These are phyloP conservation scores for Polygonum maritimum DNA, from an alignment of 148 eudicot genomes.

Conservation along the genomic window DNA sequence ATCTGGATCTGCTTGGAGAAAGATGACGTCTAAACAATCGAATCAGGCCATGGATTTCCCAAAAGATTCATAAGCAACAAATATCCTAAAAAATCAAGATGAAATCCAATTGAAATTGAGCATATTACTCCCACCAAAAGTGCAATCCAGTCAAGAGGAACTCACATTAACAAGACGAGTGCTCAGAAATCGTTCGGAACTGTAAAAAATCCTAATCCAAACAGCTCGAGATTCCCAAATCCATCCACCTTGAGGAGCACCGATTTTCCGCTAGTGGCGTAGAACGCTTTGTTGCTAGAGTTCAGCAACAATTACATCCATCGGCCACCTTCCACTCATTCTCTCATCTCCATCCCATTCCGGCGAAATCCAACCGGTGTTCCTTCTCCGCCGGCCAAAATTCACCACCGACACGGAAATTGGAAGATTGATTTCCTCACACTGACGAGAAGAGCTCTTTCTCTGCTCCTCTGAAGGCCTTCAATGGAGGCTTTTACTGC, in stretches of 20 bases:
- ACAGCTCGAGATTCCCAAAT: conserved; percentile 78
- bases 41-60: neutral
- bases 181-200: conserved; percentile 84
- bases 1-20: conserved; percentile 37
- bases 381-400: neutral
- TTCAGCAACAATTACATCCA: conserved; percentile 68
- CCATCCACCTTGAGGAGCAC: conserved; percentile 66
- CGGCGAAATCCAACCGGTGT: neutral
- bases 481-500: neutral
- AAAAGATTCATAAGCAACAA: neutral
- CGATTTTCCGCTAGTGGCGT: conserved; percentile 34
- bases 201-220: conserved; percentile 79
- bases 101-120: neutral
- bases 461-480: neutral
- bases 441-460: neutral
- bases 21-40: neutral
- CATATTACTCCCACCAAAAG: neutral
- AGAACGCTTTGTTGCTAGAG: conserved; percentile 55
- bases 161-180: conserved; percentile 45
- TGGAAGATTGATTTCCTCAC: neutral
- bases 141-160: neutral
- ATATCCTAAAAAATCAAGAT: neutral
- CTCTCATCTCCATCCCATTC: neutral
- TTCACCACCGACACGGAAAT: neutral
- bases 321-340: conserved; percentile 27